Conservation (phyloP, 2,329 filamentous ascomycete species). For the Aspergillus puulaauensis region DNA sequence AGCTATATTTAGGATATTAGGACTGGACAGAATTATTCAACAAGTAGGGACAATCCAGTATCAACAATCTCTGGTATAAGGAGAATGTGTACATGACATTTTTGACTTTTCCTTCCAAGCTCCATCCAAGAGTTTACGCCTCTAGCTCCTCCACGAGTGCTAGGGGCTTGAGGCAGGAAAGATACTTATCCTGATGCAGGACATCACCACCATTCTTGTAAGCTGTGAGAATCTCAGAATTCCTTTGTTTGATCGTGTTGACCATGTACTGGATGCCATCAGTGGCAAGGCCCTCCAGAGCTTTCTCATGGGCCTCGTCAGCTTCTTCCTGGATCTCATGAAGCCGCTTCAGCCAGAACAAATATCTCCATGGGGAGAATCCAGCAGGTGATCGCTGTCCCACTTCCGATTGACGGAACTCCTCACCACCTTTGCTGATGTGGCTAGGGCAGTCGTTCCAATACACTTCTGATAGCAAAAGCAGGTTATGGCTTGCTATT, state of each 20-base stretch:
- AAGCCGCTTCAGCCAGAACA: conserved; percentile 28
- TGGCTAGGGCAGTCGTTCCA: conserved; percentile 21
- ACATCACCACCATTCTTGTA: background rate
- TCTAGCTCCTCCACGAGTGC: too few species aligned
- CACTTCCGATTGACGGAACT: conserved; percentile 23
- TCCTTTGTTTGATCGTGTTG: conserved; percentile 11
- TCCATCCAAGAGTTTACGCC: too few species aligned
- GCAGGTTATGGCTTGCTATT: conserved; percentile 18
- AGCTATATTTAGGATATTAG: too few species aligned
- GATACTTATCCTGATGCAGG: background rate
- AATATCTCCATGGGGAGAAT: conserved; percentile 26
- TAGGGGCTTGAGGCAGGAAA: background rate
- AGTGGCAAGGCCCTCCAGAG: conserved; percentile 18
- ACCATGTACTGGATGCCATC: conserved; percentile 24
- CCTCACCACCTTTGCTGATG: conserved; percentile 16
- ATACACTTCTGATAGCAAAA: conserved; percentile 20
- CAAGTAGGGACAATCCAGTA: too few species aligned
- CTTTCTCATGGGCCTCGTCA: conserved; percentile 15
- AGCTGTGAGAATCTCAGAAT: conserved; percentile 17
- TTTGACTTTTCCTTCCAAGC: too few species aligned
- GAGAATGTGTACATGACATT: too few species aligned
- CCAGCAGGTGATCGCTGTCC: conserved; percentile 22
- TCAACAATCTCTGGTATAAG: too few species aligned
- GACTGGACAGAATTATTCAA: too few species aligned
- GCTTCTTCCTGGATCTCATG: conserved; percentile 24